Evolutionary conservation across 345 rosid genomes (phyloP), one percentile per base, ranked within the genome.

Genomic region (Aquilaria malaccensis): DNA sequence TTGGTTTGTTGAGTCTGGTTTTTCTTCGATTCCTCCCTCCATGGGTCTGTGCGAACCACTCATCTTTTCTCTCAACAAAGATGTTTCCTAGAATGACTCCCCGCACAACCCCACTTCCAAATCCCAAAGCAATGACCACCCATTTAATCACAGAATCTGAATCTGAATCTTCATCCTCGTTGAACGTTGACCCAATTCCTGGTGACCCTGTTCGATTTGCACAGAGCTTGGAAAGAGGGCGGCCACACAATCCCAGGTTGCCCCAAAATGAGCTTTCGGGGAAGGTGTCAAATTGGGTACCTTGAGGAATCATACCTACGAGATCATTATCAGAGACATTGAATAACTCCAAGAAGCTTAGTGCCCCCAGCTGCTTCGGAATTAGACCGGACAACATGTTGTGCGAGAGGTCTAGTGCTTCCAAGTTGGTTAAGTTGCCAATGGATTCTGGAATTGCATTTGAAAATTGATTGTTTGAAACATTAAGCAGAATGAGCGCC

Each of bases 41-140:
- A 52, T 61, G 58, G 22, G 50, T 58, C 49, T 33, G 56, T 9
- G 7, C 15, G 60, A 68, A 30, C 70, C 70, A 52, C 12, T 56
- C 64, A 60, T 14, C 15, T 4, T 55, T 68, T 50, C 56, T 59
- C 7, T 32, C 1, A 30, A 0, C 9, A 15, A 53, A 45, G 2
- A 14, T 53, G 55, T 50, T 13, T 15, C 71, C 72, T 45, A 63
- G 45, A 37, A 63, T 32, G 30, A 59, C 9, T 37, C 71, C 68
- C 32, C 58, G 3, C 11, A 69, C 43, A 2, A 68, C 7, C 3
- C 77, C 73, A 9, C 32, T 49, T 32, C 47, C 73, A 31, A 60
- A 68, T 43, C 73, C 73, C 7, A 59, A 33, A 41, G 52, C 1
- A 9, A 67, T 50, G 10, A 55, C 12, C 55, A n/a, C 55, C 72